Conservation (phyloP, 768 basidiomycete genomes). For the Boletus rubroflammeus region DNA sequence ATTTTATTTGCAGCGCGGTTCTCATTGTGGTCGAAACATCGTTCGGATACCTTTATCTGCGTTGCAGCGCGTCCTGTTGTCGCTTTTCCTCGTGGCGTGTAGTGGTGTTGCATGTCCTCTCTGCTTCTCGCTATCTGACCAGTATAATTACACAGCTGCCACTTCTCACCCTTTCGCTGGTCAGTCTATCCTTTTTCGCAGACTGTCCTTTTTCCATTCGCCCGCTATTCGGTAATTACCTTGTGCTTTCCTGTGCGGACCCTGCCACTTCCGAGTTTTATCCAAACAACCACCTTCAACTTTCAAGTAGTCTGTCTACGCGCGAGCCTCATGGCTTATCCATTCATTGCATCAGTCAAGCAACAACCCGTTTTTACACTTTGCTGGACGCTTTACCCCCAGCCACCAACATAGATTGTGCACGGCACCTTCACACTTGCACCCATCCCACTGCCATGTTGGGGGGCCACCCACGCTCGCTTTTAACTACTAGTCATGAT, state of each 20-base stretch:
- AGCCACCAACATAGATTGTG: slow-evolving; percentile 12
- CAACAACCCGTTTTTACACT: slow-evolving; percentile 17
- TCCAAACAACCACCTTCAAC: slow-evolving; percentile 14
- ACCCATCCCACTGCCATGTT: neutral
- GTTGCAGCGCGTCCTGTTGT: slow-evolving; percentile 28
- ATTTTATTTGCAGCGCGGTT: slow-evolving; percentile 35
- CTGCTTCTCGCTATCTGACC: slow-evolving; percentile 34
- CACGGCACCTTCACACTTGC: slow-evolving; percentile 3
- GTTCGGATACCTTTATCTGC: slow-evolving; percentile 35
- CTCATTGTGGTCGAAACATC: slow-evolving; percentile 32
- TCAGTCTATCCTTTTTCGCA: slow-evolving; percentile 22
- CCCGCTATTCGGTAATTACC: slow-evolving; percentile 30
- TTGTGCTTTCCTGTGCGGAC: slow-evolving; percentile 24
- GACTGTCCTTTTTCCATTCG: slow-evolving; percentile 24
- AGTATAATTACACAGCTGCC: slow-evolving; percentile 26
- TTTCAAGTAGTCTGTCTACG: slow-evolving; percentile 20
- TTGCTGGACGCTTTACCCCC: slow-evolving; percentile 23
- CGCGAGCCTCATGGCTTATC: slow-evolving; percentile 15
- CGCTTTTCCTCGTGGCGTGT: slow-evolving; percentile 27
- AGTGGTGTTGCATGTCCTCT: slow-evolving; percentile 25
- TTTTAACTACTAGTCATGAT: slow-evolving; percentile 11
- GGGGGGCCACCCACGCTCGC: slow-evolving; percentile 20
- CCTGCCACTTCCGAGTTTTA: slow-evolving; percentile 14
- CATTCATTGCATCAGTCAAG: slow-evolving; percentile 28
- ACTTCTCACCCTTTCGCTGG: slow-evolving; percentile 23